Base-by-base conservation (phyloP, 441 rosid genomes). In the Iberis amara region DNA sequence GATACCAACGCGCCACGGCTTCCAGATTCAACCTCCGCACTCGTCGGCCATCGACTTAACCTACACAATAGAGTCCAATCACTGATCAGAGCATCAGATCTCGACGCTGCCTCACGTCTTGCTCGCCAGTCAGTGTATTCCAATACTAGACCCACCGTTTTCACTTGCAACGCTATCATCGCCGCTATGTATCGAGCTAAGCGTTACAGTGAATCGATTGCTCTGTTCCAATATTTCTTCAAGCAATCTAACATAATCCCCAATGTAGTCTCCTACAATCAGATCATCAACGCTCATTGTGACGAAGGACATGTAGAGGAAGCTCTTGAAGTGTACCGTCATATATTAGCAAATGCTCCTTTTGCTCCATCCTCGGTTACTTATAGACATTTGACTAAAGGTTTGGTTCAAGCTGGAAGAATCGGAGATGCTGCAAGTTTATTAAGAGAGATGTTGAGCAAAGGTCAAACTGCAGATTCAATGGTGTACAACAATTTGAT, bases 51-150 rank as follows among this genome's bases (percentile, higher is more conserved):
- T 6, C 83, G 95, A 6, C 98, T 91, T 60, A 83, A 73, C 64
- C 81, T 91, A 39, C 98, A 91, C 66, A 91, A 87, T 70, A 75
- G 96, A 26, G 96, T 91, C 39, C 96, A 91, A 52, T 83, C 98
- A 32, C 82, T 91, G 11, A 87, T 87, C 68, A 88, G 96, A 3
- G 94, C 98, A 3, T 79, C 70, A 0, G 95, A 91, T 65, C 94
- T 88, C 7, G 98, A 91, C 12, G 92, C 95, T 6, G 94, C 98
- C 2, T 82, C 96, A 0, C 62, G 52, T 8, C 66, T 83, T 7
- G 96, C 91, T 11, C 91, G 98, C 4, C 71, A 74, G 40, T 66
- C 95, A 3, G 85, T 88, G 27, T 82, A 70, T 68, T 79, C 91
- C 42, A 66, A 52, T 14, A 78, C 77, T 11, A 80, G 91, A 8